phyloP scores from a whole-genome alignment of 148 eudicot species.

The Gaultheria prostrata region DNA sequence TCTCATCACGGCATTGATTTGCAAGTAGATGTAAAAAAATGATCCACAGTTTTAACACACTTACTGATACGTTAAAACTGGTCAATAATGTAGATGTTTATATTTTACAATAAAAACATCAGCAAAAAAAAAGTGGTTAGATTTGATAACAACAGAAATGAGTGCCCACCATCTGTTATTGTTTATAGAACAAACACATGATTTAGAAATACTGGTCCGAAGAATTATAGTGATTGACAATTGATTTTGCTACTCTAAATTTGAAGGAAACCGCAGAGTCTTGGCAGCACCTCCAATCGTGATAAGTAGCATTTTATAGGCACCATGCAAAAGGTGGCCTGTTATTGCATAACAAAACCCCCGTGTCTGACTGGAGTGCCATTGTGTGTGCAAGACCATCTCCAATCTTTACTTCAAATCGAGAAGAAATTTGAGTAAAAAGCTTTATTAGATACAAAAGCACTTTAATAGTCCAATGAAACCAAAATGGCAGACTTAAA shows the following conservation, averaged over 20 bases:
- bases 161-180: too few species aligned
- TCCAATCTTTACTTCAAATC: neutral
- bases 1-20: constrained; percentile 41
- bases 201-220: too few species aligned
- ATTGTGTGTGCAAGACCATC: neutral
- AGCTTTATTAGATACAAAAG: neutral
- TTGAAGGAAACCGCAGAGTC: constrained; percentile 31
- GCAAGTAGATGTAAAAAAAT: neutral
- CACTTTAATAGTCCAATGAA: neutral
- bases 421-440: neutral
- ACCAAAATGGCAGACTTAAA: neutral
- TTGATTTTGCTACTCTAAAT: constrained; percentile 50
- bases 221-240: neutral
- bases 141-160: too few species aligned
- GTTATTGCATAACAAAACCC: constrained; percentile 38
- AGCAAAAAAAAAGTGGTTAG: too few species aligned
- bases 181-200: too few species aligned
- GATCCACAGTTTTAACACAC: neutral
- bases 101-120: too few species aligned
- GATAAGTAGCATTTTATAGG: constrained; percentile 58
- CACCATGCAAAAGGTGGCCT: constrained; percentile 73
- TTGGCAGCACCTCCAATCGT: constrained; percentile 52
- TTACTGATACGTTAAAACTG: too few species aligned
- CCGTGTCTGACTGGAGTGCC: constrained; percentile 71
- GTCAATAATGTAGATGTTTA: too few species aligned